Evolutionary conservation across 495 filamentous ascomycete species (phyloP), one percentile per base, ranked within the genome.

Genomic region (Podospora tetraspora): DNA sequence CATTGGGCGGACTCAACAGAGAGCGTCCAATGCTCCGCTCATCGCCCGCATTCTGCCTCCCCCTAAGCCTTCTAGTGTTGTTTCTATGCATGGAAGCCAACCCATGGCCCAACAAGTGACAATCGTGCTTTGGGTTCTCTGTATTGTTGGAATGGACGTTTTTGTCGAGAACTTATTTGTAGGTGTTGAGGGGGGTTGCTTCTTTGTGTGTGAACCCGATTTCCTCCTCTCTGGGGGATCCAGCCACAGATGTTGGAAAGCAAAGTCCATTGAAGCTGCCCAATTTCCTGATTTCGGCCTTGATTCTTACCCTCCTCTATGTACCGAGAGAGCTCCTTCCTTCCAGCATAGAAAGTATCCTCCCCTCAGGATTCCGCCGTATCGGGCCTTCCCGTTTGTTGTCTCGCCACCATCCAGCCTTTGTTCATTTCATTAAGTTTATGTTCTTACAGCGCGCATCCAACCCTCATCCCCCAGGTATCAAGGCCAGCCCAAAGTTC

Each of bases 401-500:
- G 12, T 13, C 0, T 8, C 4, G 16, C 3, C 5, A 7, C 3
- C 34, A 16, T 8, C 16, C 37, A n/a, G 1, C 25, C 2, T 25
- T 6, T 5, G 3, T 52, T 52, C 19, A 52, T 19, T n/a, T n/a
- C 43, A 52, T 52, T n/a, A 52, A 52, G 2, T 2, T 23, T 5
- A 25, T 29, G 8, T 29, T 62, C 43, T 16, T 23, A 16, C 21
- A 7, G 11, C 58, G 11, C 58, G 21, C 22, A 19, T 22, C 22
- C 56, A 21, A 11, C 43, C 8, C 7, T 59, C 56, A 19, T 9
- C 57, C 64, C 25, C 63, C 16, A 1, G 23, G 27, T 11, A 6
- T 7, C 24, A 2, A 27, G 2, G 23, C 16, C 57, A 74, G 59
- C 11, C 67, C 70, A 60, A 62, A 70, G 61, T 76, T 76, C 43